A percentile compares a stretch with the other conserved stretches of the same genome.
Evolutionary conservation across 805 yeast genomes (phyloP).

Genomic region (Saccharomycopsis babjevae): DNA sequence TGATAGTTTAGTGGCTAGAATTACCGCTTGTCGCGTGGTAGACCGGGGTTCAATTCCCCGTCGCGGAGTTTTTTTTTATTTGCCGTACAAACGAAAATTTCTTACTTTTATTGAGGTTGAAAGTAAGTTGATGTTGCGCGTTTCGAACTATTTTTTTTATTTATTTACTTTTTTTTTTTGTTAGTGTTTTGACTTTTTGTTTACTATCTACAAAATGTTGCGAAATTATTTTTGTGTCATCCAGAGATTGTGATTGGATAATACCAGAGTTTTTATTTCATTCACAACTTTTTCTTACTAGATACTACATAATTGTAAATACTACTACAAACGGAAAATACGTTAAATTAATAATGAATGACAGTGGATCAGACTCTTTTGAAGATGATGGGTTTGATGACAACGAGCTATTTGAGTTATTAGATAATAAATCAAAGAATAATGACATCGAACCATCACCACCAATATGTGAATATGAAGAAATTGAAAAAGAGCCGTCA

Average conservation of each 20-base stretch:
- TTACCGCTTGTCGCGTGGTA: slow-evolving; percentile 28
- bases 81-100: no score
- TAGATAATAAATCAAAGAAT: not conserved
- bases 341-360: not conserved
- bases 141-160: no score
- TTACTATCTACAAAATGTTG: not conserved
- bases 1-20: slow-evolving; percentile 32
- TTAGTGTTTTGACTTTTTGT: not conserved
- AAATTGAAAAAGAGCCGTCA: slow-evolving; percentile 22
- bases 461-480: slow-evolving; percentile 26
- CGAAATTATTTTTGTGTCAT: not conserved
- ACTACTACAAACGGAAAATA: no score
- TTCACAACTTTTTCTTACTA: not conserved
- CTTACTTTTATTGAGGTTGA: no score
- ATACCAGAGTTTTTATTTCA: not conserved
- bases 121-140: no score
- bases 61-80: slow-evolving; percentile 17
- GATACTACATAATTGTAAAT: no score
- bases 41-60: slow-evolving; percentile 21
- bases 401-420: slow-evolving; percentile 2
- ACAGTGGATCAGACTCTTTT: slow-evolving; percentile 15
- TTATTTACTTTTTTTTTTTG: not conserved
- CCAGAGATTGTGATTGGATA: not conserved
- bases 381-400: slow-evolving; percentile 11
- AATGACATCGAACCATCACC: not conserved